A percentile compares a stretch with the other conserved stretches of the same genome.
Evolutionary conservation across 2,329 filamentous ascomycete genomes (phyloP).

Genomic region (Venturia pyrina): DNA sequence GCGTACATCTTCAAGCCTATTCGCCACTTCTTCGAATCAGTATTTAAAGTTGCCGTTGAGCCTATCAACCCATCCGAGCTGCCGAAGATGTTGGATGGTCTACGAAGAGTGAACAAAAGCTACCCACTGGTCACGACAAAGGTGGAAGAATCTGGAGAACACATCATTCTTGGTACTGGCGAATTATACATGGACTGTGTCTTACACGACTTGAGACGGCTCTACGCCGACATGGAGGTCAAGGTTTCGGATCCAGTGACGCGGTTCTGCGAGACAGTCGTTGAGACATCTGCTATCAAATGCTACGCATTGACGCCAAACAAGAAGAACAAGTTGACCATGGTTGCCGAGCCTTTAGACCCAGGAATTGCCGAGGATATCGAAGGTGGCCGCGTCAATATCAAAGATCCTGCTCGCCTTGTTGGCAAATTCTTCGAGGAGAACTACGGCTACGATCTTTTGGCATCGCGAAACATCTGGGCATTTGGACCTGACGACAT

Average conservation of each 20-base stretch:
- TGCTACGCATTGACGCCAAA: slow-evolving; percentile 97
- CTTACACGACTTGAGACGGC: slow-evolving; percentile 76
- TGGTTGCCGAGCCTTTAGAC: slow-evolving; percentile 93
- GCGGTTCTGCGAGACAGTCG: slow-evolving; percentile 93
- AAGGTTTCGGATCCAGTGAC: slow-evolving; percentile 98
- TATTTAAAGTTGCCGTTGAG: slow-evolving; percentile 95
- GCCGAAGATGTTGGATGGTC: slow-evolving; percentile 95
- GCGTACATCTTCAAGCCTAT: slow-evolving; percentile 93
- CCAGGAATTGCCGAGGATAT: slow-evolving; percentile 93
- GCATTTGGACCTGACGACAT: slow-evolving; percentile 94
- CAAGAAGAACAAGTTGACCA: slow-evolving; percentile 98
- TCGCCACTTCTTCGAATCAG: slow-evolving; percentile 90
- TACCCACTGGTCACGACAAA: slow-evolving; percentile 94
- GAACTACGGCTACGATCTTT: slow-evolving; percentile 91
- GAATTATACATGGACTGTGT: slow-evolving; percentile 99
- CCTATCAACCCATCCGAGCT: slow-evolving; percentile 96
- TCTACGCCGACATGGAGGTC: slow-evolving; percentile 99
- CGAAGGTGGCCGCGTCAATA: slow-evolving; percentile 78
- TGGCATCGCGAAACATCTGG: slow-evolving; percentile 94
- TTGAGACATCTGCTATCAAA: slow-evolving; percentile 94
- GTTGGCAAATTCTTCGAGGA: slow-evolving; percentile 97
- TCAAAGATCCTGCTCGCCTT: slow-evolving; percentile 84
- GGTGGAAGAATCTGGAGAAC: slow-evolving; percentile 95
- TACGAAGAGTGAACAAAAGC: slow-evolving; percentile 95
- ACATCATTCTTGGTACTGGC: slow-evolving; percentile 87